Base-by-base conservation (phyloP, 208 protist species). In the Eutreptiella sp. region DNA sequence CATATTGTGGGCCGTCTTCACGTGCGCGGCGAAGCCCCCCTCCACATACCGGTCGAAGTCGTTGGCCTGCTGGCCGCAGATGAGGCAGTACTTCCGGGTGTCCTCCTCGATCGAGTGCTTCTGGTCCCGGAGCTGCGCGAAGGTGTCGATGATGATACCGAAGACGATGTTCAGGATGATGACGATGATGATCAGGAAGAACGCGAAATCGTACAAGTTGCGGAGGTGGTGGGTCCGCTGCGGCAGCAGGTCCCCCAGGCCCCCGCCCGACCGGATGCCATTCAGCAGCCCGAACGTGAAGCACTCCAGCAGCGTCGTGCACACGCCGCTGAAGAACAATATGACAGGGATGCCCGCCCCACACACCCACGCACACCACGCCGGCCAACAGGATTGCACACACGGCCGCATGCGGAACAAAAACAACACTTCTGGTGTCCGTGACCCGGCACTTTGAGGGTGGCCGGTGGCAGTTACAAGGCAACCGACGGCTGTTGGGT, bases 211-310 rank as follows among this genome's bases (percentile, higher is more conserved):
- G 47, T 73, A 64, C 16, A 16, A 9, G 16, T n/a, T 7, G 7
- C 58, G 43, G 28, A 7, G 24, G 16, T 38, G 4, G 28, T 64
- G 63, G 45, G 65, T 26, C 61, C 69, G 75, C 28, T 74, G 66
- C 38, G 61, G 61, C 84, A 90, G 87, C 26, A 86, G 72, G 46
- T 90, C 84, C 24, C 73, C 81, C 2, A 90, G 75, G 19, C 84
- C 84, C 48, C 84, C 84, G 50, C 81, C 81, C 19, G 74, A 70
- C 16, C 81, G 79, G 33, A 90, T 65, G 27, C 84, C 84, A 23
- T 86, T 67, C 68, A 73, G 80, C 9, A 86, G 38, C 53, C 83
- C 85, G 66, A 80, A 85, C 11, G 50, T 67, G 46, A 90, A 87
- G 66, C 81, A 90, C 24, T 70, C 71, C 31, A 80, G 42, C 4